phyloP scores from a whole-genome alignment of 1,139 yeast species.

The Zygosaccharomyces pseudobailii region DNA sequence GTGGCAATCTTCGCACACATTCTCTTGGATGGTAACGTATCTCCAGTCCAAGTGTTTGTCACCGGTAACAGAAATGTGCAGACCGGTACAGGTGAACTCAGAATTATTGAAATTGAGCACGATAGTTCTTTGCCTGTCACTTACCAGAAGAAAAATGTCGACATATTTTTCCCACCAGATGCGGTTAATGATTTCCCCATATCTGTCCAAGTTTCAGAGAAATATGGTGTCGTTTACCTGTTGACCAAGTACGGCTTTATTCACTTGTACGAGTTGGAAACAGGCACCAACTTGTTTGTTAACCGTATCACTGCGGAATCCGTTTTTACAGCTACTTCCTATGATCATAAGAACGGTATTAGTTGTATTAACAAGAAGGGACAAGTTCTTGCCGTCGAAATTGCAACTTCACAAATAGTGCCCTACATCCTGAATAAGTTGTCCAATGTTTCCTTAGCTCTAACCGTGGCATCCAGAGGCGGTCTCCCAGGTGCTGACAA shows the following conservation, averaged over 20 bases:
- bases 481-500: conserved; percentile 97
- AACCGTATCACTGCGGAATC: conserved; percentile 96
- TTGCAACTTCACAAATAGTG: conserved; percentile 77
- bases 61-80: conserved; percentile 84
- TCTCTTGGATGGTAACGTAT: conserved; percentile 64
- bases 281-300: conserved; percentile 88
- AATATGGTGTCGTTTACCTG: conserved; percentile 81
- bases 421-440: conserved; percentile 87
- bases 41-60: conserved; percentile 78
- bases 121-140: conserved; percentile 70
- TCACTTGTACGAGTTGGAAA: conserved; percentile 89
- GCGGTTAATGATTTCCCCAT: conserved; percentile 97
- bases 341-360: conserved; percentile 74
- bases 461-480: conserved; percentile 88
- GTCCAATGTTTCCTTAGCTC: conserved; percentile 80
- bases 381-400: conserved; percentile 89
- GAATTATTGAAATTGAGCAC: conserved; percentile 94
- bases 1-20: conserved; percentile 85
- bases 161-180: conserved; percentile 94
- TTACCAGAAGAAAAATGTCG: conserved; percentile 85
- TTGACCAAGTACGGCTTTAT: conserved; percentile 95
- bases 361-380: conserved; percentile 93
- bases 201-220: conserved; percentile 78
- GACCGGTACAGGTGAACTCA: conserved; percentile 76
- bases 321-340: conserved; percentile 83